These are phyloP conservation scores for Dactylonectria macrodidyma DNA, from an alignment of 2,329 filamentous ascomycete genomes.

Conservation along the genomic window DNA sequence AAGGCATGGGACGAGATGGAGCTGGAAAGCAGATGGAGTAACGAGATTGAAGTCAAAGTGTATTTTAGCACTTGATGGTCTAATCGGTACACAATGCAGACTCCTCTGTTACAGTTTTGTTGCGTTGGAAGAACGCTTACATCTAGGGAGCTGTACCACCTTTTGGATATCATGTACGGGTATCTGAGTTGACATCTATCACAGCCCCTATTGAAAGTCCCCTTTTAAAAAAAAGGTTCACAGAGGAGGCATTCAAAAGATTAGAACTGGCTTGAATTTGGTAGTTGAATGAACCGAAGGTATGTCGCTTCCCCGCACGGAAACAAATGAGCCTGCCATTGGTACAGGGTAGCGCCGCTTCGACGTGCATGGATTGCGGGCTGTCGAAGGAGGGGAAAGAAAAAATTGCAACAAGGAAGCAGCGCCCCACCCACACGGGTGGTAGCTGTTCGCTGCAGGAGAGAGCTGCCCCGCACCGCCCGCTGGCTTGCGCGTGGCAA, in stretches of 20 bases:
- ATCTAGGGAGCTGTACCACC: background rate
- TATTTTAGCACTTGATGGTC: conserved; percentile 60
- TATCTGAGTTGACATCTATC: no score
- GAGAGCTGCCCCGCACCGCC: conserved; percentile 29
- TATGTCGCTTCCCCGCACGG: no score
- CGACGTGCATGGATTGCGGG: no score
- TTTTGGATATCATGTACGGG: no score
- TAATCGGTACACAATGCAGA: background rate
- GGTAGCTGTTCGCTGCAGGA: conserved; percentile 23
- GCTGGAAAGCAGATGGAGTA: conserved; percentile 81
- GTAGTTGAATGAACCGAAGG: no score
- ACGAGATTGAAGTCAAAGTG: conserved; percentile 81
- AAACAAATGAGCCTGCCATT: no score
- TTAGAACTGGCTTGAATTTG: no score
- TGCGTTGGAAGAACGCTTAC: background rate
- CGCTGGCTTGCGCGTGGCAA: conserved; percentile 36
- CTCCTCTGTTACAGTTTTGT: background rate
- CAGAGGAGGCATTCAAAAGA: no score
- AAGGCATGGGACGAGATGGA: conserved; percentile 84
- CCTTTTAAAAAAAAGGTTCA: no score
- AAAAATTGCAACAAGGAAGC: conserved; percentile 10
- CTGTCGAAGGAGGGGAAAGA: background rate
- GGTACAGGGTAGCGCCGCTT: no score
- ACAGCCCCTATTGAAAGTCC: no score
- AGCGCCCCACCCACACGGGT: conserved; percentile 2